Percentiles rank a stretch among this genome's conserved stretches.
Conservation (phyloP, 2,329 filamentous ascomycete genomes). For the Triangularia setosa region DNA sequence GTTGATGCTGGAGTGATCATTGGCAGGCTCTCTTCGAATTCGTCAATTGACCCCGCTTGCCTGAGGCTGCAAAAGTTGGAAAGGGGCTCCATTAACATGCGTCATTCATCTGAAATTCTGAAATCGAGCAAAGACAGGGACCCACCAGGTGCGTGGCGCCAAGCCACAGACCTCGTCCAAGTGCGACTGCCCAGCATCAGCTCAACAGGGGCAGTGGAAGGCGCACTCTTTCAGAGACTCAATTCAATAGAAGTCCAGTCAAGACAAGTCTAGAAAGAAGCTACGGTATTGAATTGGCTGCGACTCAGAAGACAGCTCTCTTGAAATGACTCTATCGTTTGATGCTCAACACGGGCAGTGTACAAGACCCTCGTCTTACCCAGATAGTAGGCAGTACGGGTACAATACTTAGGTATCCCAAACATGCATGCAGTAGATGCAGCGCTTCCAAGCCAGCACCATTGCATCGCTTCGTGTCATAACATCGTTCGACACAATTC, state of each 20-base stretch:
- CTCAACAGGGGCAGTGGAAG: slow-evolving; percentile 24
- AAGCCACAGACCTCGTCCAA: neutral
- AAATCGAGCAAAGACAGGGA: neutral
- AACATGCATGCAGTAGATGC: neutral
- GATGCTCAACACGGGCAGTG: neutral
- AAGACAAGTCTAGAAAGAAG: neutral
- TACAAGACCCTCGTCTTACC: neutral
- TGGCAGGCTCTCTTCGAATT: neutral
- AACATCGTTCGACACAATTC: neutral
- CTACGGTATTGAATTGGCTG: neutral
- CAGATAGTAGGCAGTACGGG: neutral
- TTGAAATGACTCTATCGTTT: neutral
- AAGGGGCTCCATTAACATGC: slow-evolving; percentile 2
- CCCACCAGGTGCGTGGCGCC: neutral
- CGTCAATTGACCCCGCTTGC: neutral
- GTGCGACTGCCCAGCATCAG: neutral
- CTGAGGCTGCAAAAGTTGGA: slow-evolving; percentile 1
- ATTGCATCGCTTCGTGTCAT: neutral
- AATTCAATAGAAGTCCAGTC: too few relatives aligned
- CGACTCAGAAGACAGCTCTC: neutral
- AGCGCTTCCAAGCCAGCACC: neutral
- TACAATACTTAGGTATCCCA: neutral
- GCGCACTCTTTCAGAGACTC: neutral
- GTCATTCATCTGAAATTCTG: slow-evolving; percentile 6
- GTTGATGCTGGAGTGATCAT: neutral